Evolutionary conservation across 352 stramenopile genomes (phyloP), one percentile per base, ranked within the genome.

Genomic region (Phytophthora boehmeriae): DNA sequence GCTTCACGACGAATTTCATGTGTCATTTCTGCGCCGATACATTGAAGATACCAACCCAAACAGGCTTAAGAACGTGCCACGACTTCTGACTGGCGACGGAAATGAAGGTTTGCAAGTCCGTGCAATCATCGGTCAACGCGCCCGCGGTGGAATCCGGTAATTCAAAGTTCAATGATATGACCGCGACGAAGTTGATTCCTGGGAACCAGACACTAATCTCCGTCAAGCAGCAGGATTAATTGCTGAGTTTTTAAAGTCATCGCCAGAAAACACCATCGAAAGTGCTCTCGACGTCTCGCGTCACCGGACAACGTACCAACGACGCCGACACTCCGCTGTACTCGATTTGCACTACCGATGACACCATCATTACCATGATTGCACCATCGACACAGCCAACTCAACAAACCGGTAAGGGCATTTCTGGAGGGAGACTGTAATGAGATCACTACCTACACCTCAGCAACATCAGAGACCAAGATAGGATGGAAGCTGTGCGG

Each of bases 91-190:
- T 20, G 9, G 49, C 5, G 50, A 49, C 17, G 50, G 38, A 11
- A 3, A 11, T 17, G 38, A 58, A 32, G 38, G 38, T 2, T 16
- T 32, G 4, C 50, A 49, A 23, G 38, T 58, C 14, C 25, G 23
- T 0, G 50, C 35, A 1, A 56, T 56, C 27, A 8, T 56, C 2
- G 27, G 36, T 16, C 49, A 30, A 28, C 46, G 46, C 4, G 19
- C 11, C 8, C 28, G 22, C 4, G 8, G 19, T n/a, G 30, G 46
- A n/a, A 14, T 20, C 3, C 4, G 16, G 10, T n/a, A 54, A n/a
- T 54, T 43, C 46, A 54, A 54, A 13, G 46, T 54, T 42, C 46
- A 9, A 2, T 54, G 46, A 32, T 43, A 43, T 19, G 46, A 20
- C 3, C 6, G 5, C 4, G 5, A 6, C 14, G 19, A n/a, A 9